Evolutionary conservation across 1,284 basidiomycete genomes (phyloP).

Genomic region (Rhodotorula mucilaginosa): DNA sequence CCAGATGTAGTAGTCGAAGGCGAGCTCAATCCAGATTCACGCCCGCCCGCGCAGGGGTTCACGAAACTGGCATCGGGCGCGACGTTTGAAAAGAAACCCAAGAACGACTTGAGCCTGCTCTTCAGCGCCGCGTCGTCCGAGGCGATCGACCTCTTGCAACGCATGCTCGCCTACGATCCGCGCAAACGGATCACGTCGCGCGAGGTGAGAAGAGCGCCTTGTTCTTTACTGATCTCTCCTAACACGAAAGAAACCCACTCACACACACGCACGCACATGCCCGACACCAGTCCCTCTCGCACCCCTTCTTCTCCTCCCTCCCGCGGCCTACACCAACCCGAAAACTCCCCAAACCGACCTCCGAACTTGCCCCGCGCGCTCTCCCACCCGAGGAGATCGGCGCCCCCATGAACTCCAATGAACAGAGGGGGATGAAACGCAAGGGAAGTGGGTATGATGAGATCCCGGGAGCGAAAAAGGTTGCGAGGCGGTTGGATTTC

Average conservation of each 20-base stretch:
- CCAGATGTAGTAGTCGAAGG: no score
- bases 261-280: no score
- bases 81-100: slow-evolving; percentile 69
- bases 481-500: slow-evolving; percentile 39
- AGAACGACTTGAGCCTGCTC: slow-evolving; percentile 73
- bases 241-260: no score
- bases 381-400: slow-evolving; percentile 52
- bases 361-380: slow-evolving; percentile 56
- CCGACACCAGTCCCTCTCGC: slow-evolving; percentile 61
- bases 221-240: background rate
- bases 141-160: slow-evolving; percentile 76
- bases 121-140: slow-evolving; percentile 89
- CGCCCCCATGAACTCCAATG: slow-evolving; percentile 3
- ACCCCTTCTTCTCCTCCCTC: slow-evolving; percentile 72
- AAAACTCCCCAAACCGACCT: slow-evolving; percentile 72
- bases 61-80: slow-evolving; percentile 85
- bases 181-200: slow-evolving; percentile 74
- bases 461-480: slow-evolving; percentile 33
- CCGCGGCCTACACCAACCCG: slow-evolving; percentile 78
- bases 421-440: slow-evolving; percentile 15
- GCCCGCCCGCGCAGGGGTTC: slow-evolving; percentile 64
- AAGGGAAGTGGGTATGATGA: slow-evolving; percentile 18
- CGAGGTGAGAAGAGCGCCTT: slow-evolving; percentile 57
- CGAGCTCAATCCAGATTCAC: background rate
- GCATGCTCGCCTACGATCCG: slow-evolving; percentile 83